Base-by-base conservation (phyloP, 2,329 filamentous ascomycete genomes). In the Monilinia vaccinii-corymbosi region DNA sequence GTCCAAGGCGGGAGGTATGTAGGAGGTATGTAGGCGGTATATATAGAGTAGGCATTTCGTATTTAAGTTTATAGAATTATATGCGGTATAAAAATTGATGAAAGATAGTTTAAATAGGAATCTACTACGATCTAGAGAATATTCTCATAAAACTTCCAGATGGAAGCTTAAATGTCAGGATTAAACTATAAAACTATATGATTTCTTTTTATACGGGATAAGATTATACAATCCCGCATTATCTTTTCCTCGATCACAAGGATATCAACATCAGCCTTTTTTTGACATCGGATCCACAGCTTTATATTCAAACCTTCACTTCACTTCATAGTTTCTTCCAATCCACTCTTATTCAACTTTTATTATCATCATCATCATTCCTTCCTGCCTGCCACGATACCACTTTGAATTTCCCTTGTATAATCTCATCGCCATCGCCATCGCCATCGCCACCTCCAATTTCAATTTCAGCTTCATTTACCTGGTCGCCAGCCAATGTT, bases 401-500 rank as follows among this genome's bases (percentile, higher is more conserved):
- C 21, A 25, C 31, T 28, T 16, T 18, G 16, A 18, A 55, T 46
- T 38, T 47, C 34, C 21, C 14, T 38, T 58, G 36, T 32, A 42
- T 13, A 31, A 21, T 23, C 40, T n/a, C 46, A 32, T 28, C 25
- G 25, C 25, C 25, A 28, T 28, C 25, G 25, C 25, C 25, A 28
- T 28, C 25, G 25, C 25, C 25, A 28, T 28, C 25, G 6, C 16
- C 38, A 18, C 8, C 18, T 23, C 25, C 18, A 42, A 16, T 23
- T 40, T 28, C 25, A 28, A 28, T 28, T 6, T 3, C 25, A 28
- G 3, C 6, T 28, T 25, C 45, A 58, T 18, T n/a, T 42, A 18
- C 18, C 18, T 32, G 18, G 14, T 50, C 25, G 46, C n/a, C 25
- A 46, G 61, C 64, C 62, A 67, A 69, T 69, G 67, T 66, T 61